These are phyloP conservation scores for Yamadazyma epiphylla DNA, from an alignment of 1,139 yeast genomes.

Conservation along the genomic window DNA sequence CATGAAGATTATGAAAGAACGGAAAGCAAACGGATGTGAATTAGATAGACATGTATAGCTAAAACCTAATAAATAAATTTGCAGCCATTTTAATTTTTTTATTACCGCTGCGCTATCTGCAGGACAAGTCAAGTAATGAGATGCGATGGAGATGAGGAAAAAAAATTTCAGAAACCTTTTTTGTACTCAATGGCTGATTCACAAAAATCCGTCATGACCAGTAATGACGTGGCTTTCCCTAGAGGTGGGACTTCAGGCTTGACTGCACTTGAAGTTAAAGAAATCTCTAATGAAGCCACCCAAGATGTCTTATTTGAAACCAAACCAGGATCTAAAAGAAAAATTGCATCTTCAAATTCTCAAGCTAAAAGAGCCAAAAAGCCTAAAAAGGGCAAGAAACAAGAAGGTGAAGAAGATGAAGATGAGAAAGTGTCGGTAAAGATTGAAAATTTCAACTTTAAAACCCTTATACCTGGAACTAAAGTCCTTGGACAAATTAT, in stretches of 20 bases:
- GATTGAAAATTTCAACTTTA: conserved; percentile 61
- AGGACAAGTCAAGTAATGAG: not conserved
- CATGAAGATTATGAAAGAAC: conserved; percentile 23
- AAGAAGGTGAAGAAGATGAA: conserved; percentile 15
- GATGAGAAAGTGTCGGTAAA: conserved; percentile 28
- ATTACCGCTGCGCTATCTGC: not conserved
- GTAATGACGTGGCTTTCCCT: conserved; percentile 77
- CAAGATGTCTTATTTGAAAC: conserved; percentile 76
- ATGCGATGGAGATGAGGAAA: not conserved
- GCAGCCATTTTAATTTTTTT: no score
- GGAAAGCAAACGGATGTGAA: conserved; percentile 18
- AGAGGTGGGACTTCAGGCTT: conserved; percentile 90
- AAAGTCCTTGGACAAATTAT: conserved; percentile 72
- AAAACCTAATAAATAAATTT: no score
- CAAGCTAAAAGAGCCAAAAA: conserved; percentile 25
- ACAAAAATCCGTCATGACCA: conserved; percentile 6
- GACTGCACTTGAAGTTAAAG: conserved; percentile 87
- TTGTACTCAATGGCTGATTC: not conserved
- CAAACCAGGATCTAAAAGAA: conserved; percentile 26
- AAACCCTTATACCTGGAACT: conserved; percentile 66
- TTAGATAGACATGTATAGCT: conserved; percentile 12
- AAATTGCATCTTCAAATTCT: conserved; percentile 20
- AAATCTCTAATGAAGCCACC: conserved; percentile 89
- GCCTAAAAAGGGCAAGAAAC: conserved; percentile 34
- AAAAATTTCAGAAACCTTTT: not conserved